Evolutionary conservation across 2,329 filamentous ascomycete genomes (phyloP).

Genomic region (Trichoderma pleuroti): DNA sequence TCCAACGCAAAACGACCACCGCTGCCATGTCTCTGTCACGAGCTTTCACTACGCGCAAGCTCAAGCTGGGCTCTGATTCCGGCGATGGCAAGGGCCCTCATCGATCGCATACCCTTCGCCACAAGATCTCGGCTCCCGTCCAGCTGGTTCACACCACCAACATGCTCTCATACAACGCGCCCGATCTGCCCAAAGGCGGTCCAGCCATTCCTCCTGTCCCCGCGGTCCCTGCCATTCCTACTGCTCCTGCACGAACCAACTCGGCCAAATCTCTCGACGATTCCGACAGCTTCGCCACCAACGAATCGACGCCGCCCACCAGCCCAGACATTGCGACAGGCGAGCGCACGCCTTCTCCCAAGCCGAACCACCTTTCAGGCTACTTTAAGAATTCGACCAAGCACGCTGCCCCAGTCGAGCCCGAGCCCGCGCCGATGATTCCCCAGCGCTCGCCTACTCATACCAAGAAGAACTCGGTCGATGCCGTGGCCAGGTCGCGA

Average conservation of each 20-base stretch:
- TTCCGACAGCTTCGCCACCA: slow-evolving; percentile 61
- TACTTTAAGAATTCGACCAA: slow-evolving; percentile 59
- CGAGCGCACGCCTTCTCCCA: slow-evolving; percentile 52
- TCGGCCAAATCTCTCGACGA: slow-evolving; percentile 64
- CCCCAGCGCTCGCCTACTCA: slow-evolving; percentile 80
- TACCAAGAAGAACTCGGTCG: slow-evolving; percentile 77
- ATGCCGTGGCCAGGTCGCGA: slow-evolving; percentile 64
- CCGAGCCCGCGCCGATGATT: slow-evolving; percentile 48
- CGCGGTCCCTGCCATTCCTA: neutral
- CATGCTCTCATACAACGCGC: slow-evolving; percentile 91
- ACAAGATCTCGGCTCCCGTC: slow-evolving; percentile 83
- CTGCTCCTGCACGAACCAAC: slow-evolving; percentile 43
- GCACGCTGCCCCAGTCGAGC: slow-evolving; percentile 35
- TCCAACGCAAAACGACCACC: slow-evolving; percentile 5
- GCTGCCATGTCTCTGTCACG: slow-evolving; percentile 58
- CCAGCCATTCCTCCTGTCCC: neutral
- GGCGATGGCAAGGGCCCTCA: slow-evolving; percentile 42
- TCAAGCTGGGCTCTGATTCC: slow-evolving; percentile 48
- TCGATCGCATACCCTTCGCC: slow-evolving; percentile 44
- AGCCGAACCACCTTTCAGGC: slow-evolving; percentile 64
- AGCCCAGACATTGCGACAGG: slow-evolving; percentile 63
- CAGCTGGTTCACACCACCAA: slow-evolving; percentile 92
- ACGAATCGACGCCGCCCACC: slow-evolving; percentile 59
- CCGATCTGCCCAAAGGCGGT: slow-evolving; percentile 61
- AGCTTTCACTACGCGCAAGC: slow-evolving; percentile 68